Conservation (phyloP, 257 asterid species). For the Nicotiana tomentosiformis region DNA sequence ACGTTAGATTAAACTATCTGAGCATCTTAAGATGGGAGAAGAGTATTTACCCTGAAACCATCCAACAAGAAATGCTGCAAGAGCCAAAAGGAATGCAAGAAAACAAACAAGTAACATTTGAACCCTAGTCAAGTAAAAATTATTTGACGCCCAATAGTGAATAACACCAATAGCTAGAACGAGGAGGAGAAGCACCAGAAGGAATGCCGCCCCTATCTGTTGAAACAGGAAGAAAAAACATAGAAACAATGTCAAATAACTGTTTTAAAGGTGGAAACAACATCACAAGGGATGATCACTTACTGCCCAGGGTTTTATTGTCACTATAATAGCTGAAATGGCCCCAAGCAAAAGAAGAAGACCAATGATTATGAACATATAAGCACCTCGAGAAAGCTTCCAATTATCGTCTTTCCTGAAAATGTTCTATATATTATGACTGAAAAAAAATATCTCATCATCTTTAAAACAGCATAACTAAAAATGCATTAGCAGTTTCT, state of each 20-base stretch:
- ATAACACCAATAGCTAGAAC: constrained; percentile 91
- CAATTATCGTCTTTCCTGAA: constrained; percentile 98
- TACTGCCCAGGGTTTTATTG: constrained; percentile 84
- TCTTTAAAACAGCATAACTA: constrained; percentile 8
- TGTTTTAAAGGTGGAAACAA: neutral
- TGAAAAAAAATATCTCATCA: constrained; percentile 1
- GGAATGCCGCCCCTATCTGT: constrained; percentile 96
- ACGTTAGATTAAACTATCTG: neutral
- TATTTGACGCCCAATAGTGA: constrained; percentile 98
- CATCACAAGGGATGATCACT: constrained; percentile 25
- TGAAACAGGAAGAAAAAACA: constrained; percentile 1
- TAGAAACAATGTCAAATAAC: constrained; percentile 15
- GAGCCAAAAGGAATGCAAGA: constrained; percentile 93
- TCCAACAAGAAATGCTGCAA: constrained; percentile 93
- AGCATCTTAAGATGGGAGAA: constrained; percentile 1
- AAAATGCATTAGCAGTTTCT: constrained; percentile 14
- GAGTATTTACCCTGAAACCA: constrained; percentile 61
- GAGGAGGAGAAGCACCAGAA: constrained; percentile 79
- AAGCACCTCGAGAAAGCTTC: constrained; percentile 89
- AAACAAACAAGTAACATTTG: constrained; percentile 92
- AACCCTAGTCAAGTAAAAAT: constrained; percentile 87
- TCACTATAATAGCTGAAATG: constrained; percentile 75
- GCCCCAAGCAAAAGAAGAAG: constrained; percentile 84
- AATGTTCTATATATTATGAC: constrained; percentile 14
- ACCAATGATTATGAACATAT: constrained; percentile 65